phyloP scores from a whole-genome alignment of 805 yeast genomes.

The Saccharomycopsis sp. region DNA sequence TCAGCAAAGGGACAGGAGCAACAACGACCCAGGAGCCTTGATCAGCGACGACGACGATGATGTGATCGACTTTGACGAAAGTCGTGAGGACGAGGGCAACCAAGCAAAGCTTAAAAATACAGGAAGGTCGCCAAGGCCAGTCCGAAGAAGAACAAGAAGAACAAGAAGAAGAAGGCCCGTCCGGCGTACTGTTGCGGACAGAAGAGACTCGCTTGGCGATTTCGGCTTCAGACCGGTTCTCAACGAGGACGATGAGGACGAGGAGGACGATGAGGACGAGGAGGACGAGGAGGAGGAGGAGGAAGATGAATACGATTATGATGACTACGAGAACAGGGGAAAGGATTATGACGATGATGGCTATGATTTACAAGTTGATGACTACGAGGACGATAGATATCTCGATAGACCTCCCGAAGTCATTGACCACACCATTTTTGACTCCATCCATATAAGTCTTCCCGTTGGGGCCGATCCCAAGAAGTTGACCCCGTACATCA shows the following conservation, averaged over 20 bases:
- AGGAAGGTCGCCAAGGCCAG: neutral
- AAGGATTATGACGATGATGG: conserved; percentile 11
- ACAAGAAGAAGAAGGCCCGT: too few species aligned
- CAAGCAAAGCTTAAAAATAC: neutral
- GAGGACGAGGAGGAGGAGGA: conserved; percentile 11
- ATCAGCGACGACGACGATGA: conserved; percentile 1
- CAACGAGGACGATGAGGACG: conserved; percentile 17
- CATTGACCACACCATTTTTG: conserved; percentile 59
- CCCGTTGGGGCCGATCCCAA: conserved; percentile 41
- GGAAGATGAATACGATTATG: conserved; percentile 18
- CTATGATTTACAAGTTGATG: conserved; percentile 18
- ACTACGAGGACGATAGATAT: conserved; percentile 5
- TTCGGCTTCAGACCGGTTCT: conserved; percentile 19
- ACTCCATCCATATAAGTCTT: conserved; percentile 66
- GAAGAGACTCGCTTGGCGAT: conserved; percentile 21
- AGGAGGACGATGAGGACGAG: conserved; percentile 14
- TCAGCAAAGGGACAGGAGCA: neutral
- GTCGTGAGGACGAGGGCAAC: neutral
- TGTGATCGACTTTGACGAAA: neutral
- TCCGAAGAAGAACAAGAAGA: neutral
- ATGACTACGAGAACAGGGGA: conserved; percentile 6
- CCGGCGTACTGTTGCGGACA: neutral
- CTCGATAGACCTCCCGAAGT: conserved; percentile 23
- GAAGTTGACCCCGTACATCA: conserved; percentile 43
- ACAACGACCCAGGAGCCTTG: neutral